Evolutionary conservation across 345 rosid species (phyloP).

Genomic region (Tarenaya hassleriana): DNA sequence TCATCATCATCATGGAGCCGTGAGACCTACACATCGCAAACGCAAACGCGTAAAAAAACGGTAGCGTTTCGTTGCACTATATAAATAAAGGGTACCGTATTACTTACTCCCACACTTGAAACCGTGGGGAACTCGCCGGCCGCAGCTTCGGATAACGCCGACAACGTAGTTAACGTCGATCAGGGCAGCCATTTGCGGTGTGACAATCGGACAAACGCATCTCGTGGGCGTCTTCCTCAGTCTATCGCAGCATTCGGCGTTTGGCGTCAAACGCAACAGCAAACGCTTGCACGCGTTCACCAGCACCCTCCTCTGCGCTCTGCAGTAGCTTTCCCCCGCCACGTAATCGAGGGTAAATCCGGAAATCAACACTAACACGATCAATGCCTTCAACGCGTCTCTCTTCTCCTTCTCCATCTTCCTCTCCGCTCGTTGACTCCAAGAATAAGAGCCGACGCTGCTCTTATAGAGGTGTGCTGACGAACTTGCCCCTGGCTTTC

Average conservation of each 20-base stretch:
- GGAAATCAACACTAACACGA: conserved; percentile 1
- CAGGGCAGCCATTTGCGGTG: conserved; percentile 11
- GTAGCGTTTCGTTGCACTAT: not conserved
- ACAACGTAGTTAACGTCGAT: conserved; percentile 4
- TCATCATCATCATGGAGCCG: conserved; percentile 5
- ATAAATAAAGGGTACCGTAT: not conserved
- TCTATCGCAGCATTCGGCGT: conserved; percentile 11
- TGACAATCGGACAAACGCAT: conserved; percentile 14
- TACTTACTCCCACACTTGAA: conserved; percentile 22
- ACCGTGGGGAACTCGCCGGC: conserved; percentile 13
- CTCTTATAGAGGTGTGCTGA: too few species aligned
- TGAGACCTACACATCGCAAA: conserved; percentile 15
- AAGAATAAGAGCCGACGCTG: too few species aligned
- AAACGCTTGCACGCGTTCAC: conserved; percentile 20
- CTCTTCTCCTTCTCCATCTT: conserved; percentile 6
- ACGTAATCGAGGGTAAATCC: not conserved
- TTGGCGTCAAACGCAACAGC: conserved; percentile 13
- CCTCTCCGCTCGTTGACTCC: too few species aligned
- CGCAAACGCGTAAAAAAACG: not conserved
- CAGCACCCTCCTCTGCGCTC: conserved; percentile 9
- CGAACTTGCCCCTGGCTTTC: too few species aligned
- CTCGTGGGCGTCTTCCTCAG: conserved; percentile 16
- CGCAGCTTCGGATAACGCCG: conserved; percentile 16
- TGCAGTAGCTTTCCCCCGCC: conserved; percentile 16
- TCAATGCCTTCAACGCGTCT: conserved; percentile 4